Evolutionary conservation across 2,329 filamentous ascomycete genomes (phyloP).

Genomic region (Rachicladosporium sp.): DNA sequence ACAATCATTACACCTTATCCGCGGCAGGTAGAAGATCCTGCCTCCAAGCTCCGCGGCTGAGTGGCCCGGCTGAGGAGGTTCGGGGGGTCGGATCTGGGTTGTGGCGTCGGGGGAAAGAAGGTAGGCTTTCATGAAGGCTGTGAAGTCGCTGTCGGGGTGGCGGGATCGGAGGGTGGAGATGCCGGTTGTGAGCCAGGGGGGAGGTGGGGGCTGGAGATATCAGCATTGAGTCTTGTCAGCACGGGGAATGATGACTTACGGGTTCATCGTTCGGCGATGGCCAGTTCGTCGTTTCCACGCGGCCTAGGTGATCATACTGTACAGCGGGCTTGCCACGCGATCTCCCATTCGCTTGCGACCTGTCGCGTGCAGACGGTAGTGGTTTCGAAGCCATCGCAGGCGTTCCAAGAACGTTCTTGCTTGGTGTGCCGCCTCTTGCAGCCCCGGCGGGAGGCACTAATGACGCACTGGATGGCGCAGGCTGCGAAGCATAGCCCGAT

Average conservation of each 20-base stretch:
- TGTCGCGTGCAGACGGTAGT: slow-evolving; percentile 12
- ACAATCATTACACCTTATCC: slow-evolving; percentile 86
- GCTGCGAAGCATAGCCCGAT: slow-evolving; percentile 23
- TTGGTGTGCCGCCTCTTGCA: slow-evolving; percentile 4
- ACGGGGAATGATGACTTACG: slow-evolving; percentile 39
- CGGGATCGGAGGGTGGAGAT: slow-evolving; percentile 56
- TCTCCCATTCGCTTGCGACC: slow-evolving; percentile 19
- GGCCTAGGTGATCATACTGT: slow-evolving; percentile 35
- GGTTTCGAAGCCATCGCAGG: slow-evolving; percentile 16
- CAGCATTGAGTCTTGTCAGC: slow-evolving; percentile 1
- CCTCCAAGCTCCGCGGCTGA: slow-evolving; percentile 46
- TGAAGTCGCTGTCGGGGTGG: slow-evolving; percentile 74
- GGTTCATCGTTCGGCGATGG: slow-evolving; percentile 46
- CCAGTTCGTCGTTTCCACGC: slow-evolving; percentile 53
- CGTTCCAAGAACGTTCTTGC: slow-evolving; percentile 14
- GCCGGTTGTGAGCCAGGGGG: slow-evolving; percentile 66
- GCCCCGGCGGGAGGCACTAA: slow-evolving; percentile 1
- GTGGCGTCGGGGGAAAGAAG: slow-evolving; percentile 64
- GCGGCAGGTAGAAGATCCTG: slow-evolving; percentile 72
- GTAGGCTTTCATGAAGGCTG: slow-evolving; percentile 82
- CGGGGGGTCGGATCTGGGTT: slow-evolving; percentile 19
- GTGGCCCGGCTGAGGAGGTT: slow-evolving; percentile 27
- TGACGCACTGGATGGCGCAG: slow-evolving; percentile 5
- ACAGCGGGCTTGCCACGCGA: slow-evolving; percentile 6
- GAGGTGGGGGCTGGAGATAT: slow-evolving; percentile 57